phyloP scores from a whole-genome alignment of 352 stramenopile species.

The Pythium chondricola region DNA sequence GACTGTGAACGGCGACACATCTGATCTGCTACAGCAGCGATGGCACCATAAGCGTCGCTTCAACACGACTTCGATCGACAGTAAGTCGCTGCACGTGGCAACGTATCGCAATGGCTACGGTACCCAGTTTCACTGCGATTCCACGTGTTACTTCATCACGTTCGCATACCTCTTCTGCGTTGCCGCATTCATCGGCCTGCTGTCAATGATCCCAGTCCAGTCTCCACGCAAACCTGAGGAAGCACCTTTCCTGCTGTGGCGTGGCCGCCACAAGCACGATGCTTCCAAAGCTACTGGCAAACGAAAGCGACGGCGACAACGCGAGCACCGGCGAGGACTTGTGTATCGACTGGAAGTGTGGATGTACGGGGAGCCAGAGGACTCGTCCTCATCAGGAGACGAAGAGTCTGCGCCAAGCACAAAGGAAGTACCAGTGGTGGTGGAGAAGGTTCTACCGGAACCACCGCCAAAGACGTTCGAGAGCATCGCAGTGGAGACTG shows the following conservation, averaged over 20 bases:
- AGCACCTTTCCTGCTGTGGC: constrained; percentile 31
- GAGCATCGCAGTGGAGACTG: constrained; percentile 39
- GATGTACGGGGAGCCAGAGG: constrained; percentile 2
- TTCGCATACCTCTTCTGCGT: constrained; percentile 27
- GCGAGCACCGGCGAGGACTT: constrained; percentile 3
- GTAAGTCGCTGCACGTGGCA: constrained; percentile 10
- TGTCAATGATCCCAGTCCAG: constrained; percentile 41
- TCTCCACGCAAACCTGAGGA: constrained; percentile 7
- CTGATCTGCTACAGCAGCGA: neutral
- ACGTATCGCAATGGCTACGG: constrained; percentile 63
- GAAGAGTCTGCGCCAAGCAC: neutral
- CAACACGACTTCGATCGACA: constrained; percentile 19
- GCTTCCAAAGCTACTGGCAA: neutral
- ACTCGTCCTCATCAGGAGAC: neutral
- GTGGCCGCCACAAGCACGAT: constrained; percentile 6
- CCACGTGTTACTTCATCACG: constrained; percentile 39
- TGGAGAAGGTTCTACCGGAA: neutral
- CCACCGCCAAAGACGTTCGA: constrained; percentile 31
- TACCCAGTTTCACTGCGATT: constrained; percentile 39
- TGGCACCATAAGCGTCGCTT: neutral
- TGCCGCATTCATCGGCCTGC: constrained; percentile 24
- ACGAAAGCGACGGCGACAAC: neutral
- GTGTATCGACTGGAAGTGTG: constrained; percentile 18
- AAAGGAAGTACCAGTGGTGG: neutral
- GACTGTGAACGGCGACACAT: too few species aligned